Conservation (phyloP, 768 basidiomycete genomes). For the Suillus paluster region DNA sequence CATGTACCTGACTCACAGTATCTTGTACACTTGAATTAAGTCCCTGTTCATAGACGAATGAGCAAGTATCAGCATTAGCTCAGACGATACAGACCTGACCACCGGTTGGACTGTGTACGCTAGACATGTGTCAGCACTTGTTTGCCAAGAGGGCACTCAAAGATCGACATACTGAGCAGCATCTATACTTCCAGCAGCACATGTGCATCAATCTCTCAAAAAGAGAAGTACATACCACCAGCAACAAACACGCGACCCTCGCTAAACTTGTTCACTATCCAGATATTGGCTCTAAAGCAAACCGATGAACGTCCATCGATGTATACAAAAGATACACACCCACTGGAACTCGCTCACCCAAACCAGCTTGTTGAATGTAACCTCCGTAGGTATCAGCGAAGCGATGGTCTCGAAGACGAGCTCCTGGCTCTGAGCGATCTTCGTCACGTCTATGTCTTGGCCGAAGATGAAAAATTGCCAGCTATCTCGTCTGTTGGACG, state of each 20-base stretch:
- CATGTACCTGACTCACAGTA: constrained; percentile 30
- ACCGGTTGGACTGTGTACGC: too few species aligned
- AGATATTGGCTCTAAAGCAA: neutral
- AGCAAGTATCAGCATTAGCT: too few species aligned
- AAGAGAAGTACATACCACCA: neutral
- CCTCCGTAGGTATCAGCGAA: neutral
- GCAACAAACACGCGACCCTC: neutral
- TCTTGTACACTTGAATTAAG: constrained; percentile 44
- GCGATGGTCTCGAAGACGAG: constrained; percentile 34
- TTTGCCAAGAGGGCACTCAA: too few species aligned
- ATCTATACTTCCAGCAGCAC: too few species aligned
- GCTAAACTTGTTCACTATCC: neutral
- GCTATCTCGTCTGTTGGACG: constrained; percentile 25
- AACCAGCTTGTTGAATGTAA: constrained; percentile 30
- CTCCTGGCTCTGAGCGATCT: constrained; percentile 24
- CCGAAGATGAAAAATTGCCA: constrained; percentile 17
- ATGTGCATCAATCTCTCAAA: too few species aligned
- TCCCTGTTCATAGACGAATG: constrained; percentile 27
- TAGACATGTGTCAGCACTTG: too few species aligned
- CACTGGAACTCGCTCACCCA: constrained; percentile 34
- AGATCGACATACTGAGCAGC: too few species aligned
- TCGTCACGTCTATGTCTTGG: constrained; percentile 13
- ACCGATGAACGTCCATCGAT: neutral
- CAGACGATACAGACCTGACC: too few species aligned
- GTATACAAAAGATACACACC: neutral